A percentile compares a stretch with the other conserved stretches of the same genome.
Conservation (phyloP, 495 filamentous ascomycete genomes). For the Cairneyella variabilis region DNA sequence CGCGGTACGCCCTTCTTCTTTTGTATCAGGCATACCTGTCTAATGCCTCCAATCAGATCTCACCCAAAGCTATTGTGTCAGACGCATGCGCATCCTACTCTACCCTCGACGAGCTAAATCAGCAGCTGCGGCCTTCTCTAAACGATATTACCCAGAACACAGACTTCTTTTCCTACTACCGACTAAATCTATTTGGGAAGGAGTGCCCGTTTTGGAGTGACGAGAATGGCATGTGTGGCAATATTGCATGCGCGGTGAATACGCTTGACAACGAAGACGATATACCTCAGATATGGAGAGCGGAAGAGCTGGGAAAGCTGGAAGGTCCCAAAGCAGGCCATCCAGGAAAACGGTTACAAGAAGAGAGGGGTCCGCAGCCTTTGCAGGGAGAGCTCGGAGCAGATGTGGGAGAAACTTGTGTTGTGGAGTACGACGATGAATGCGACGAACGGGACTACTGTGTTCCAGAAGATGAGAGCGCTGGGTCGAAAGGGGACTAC, state of each 20-base stretch:
- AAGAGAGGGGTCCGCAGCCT: slow-evolving; percentile 64
- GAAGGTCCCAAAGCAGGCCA: slow-evolving; percentile 89
- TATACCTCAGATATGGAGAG: slow-evolving; percentile 86
- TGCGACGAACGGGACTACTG: slow-evolving; percentile 98
- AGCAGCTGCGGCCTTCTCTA: slow-evolving; percentile 72
- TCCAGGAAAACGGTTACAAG: slow-evolving; percentile 68
- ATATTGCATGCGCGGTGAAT: slow-evolving; percentile 95
- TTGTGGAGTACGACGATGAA: slow-evolving; percentile 96
- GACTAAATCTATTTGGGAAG: slow-evolving; percentile 93
- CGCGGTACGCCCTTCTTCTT: slow-evolving; percentile 50
- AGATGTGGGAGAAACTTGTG: slow-evolving; percentile 87
- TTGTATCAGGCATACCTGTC: slow-evolving; percentile 20
- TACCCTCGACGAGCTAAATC: slow-evolving; percentile 80
- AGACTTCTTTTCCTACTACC: slow-evolving; percentile 97
- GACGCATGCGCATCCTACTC: slow-evolving; percentile 93
- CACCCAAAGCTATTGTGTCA: slow-evolving; percentile 57
- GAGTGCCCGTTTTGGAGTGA: slow-evolving; percentile 96
- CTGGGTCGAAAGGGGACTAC: slow-evolving; percentile 87
- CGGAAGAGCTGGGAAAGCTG: slow-evolving; percentile 86
- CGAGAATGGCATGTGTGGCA: slow-evolving; percentile 90
- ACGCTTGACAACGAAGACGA: slow-evolving; percentile 94
- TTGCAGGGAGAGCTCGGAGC: slow-evolving; percentile 81
- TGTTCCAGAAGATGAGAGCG: slow-evolving; percentile 89
- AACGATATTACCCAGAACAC: slow-evolving; percentile 77
- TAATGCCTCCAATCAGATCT: slow-evolving; percentile 39